Percentiles rank a stretch among this genome's conserved stretches.
These are phyloP conservation scores for Lactarius quietus DNA, from an alignment of 768 basidiomycete genomes.

Conservation along the genomic window DNA sequence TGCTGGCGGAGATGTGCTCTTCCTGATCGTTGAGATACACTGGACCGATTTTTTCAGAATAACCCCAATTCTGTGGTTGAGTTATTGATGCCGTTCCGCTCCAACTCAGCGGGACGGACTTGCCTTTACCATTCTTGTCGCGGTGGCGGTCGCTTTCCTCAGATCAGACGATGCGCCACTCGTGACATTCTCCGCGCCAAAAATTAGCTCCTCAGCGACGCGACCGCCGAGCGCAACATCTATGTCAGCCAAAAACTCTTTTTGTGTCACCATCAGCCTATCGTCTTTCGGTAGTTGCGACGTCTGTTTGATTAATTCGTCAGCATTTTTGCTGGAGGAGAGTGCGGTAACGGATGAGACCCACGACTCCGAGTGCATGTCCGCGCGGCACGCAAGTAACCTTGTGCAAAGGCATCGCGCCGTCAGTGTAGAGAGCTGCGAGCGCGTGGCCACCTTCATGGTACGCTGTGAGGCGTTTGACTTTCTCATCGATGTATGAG, in stretches of 20 bases:
- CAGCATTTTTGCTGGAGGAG: background rate
- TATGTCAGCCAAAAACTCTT: slow-evolving; percentile 75
- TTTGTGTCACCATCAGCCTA: slow-evolving; percentile 63
- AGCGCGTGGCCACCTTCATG: slow-evolving; percentile 97
- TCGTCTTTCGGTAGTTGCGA: slow-evolving; percentile 76
- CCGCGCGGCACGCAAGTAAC: slow-evolving; percentile 97
- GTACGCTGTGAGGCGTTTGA: slow-evolving; percentile 88
- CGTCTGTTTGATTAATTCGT: slow-evolving; percentile 42
- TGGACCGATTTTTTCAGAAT: slow-evolving; percentile 75
- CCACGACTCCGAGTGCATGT: slow-evolving; percentile 82
- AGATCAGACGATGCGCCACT: slow-evolving; percentile 93
- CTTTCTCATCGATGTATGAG: slow-evolving; percentile 82
- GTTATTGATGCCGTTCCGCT: background rate
- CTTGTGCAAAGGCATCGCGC: slow-evolving; percentile 96
- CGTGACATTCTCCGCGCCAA: slow-evolving; percentile 82
- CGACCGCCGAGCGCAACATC: slow-evolving; percentile 95
- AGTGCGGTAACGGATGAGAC: slow-evolving; percentile 31
- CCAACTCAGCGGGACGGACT: slow-evolving; percentile 26
- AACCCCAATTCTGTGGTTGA: slow-evolving; percentile 63
- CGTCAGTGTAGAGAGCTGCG: slow-evolving; percentile 91
- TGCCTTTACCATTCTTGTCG: slow-evolving; percentile 87
- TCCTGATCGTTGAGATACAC: slow-evolving; percentile 76
- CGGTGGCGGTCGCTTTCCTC: slow-evolving; percentile 70
- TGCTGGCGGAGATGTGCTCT: slow-evolving; percentile 65
- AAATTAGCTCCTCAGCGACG: slow-evolving; percentile 90